phyloP scores from a whole-genome alignment of 2,329 filamentous ascomycete species.

The Pseudogymnoascus sp. region DNA sequence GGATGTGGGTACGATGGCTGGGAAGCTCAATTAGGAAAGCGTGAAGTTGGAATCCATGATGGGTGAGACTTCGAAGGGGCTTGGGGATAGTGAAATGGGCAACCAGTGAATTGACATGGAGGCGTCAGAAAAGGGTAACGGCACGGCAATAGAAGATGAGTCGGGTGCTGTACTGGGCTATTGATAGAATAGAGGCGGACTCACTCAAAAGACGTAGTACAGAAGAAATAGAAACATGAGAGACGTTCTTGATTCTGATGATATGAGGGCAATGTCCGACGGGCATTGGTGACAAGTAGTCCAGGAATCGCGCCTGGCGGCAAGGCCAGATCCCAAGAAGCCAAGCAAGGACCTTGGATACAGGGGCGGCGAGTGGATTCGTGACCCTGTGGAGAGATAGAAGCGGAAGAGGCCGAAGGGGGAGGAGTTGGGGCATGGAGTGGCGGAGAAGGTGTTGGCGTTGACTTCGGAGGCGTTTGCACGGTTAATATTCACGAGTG shows the following conservation, averaged over 20 bases:
- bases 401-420: constrained; percentile 30
- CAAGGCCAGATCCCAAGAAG: constrained; percentile 1
- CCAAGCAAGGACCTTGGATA: neutral
- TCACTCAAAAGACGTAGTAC: neutral
- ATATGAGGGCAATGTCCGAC: neutral
- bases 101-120: neutral
- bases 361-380: neutral
- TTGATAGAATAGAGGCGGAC: neutral
- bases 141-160: neutral
- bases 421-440: constrained; percentile 31
- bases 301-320: neutral
- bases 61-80: neutral
- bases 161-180: neutral
- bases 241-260: neutral
- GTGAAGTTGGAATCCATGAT: neutral
- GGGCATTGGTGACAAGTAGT: too few species aligned
- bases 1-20: neutral
- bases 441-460: constrained; percentile 30
- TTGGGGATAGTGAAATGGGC: neutral
- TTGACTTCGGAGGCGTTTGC: constrained; percentile 16
- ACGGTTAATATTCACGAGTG: too few species aligned
- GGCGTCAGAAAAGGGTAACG: neutral
- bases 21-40: neutral
- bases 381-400: constrained; percentile 3
- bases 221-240: neutral